phyloP scores from a whole-genome alignment of 371 early-diverging fungal species.

The Apophysomyces elegans region DNA sequence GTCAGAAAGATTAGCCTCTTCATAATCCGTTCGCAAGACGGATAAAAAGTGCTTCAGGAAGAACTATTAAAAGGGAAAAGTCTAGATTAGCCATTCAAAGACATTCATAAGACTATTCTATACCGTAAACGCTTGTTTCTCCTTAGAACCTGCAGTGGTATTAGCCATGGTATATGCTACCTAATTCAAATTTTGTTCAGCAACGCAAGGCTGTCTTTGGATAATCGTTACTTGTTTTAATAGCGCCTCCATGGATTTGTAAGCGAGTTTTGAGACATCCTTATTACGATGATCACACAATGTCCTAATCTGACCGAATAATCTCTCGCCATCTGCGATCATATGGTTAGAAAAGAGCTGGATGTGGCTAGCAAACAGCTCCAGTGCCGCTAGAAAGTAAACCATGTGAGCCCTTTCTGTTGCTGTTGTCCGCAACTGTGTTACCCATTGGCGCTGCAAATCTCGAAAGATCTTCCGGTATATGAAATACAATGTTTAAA shows the following conservation, averaged over 20 bases:
- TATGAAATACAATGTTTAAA: constrained; percentile 41
- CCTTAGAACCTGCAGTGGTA: constrained; percentile 20
- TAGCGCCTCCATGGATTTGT: constrained; percentile 55
- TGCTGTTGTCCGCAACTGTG: neutral
- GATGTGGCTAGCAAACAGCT: constrained; percentile 59
- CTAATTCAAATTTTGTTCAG: neutral
- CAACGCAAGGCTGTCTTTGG: neutral
- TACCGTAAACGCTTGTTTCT: constrained; percentile 30
- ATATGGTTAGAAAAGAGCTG: constrained; percentile 49
- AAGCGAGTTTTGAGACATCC: constrained; percentile 55
- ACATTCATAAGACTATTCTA: neutral
- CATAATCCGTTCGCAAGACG: constrained; percentile 38
- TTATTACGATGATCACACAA: constrained; percentile 57
- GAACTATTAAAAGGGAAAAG: constrained; percentile 38
- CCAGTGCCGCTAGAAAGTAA: constrained; percentile 54
- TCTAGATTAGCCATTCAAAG: too few relatives aligned
- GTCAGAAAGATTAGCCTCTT: constrained; percentile 47
- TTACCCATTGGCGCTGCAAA: constrained; percentile 55
- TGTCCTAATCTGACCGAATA: constrained; percentile 48
- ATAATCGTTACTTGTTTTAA: constrained; percentile 46
- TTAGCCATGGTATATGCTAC: constrained; percentile 16
- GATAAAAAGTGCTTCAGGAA: constrained; percentile 54
- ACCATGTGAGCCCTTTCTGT: neutral
- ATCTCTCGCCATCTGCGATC: constrained; percentile 40
- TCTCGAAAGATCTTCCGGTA: constrained; percentile 50